Base-by-base conservation (phyloP, 2,329 filamentous ascomycete genomes). In the Alternaria panax region DNA sequence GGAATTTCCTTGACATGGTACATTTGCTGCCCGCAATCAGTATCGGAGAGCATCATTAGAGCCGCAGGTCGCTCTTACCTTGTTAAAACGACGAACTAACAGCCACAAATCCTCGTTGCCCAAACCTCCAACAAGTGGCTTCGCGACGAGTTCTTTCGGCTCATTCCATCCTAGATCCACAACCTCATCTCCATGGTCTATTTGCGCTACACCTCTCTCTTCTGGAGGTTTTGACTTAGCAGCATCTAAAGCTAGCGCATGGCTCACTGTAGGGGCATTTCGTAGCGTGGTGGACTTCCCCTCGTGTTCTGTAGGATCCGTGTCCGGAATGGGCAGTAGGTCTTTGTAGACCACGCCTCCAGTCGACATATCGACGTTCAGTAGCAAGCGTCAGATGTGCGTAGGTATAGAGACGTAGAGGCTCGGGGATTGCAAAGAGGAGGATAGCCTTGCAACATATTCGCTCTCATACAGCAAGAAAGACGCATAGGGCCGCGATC, bases 41-140 rank as follows among this genome's bases (percentile, higher is more conserved):
- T 51, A 46, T 14, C 8, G 4, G 4, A 40, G 7, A 7, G 2
- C 27, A 27, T 2, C 20, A 1, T 14, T 28, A 18, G 14, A 12
- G 7, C 32, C 1, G 8, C 9, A 38, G 7, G 2, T 16, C 12
- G 7, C 12, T 24, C 58, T 56, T 69, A 86, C 87, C 82, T 92
- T 92, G 74, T 93, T 88, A 75, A 93, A 93, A 1, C 91, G 83
- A 24, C 91, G 82, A 28, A 92, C 80, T 18, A 93, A 79, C 48
- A 91, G 80, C 88, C 90, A 93, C 0, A 92, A 77, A 62, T 92
- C 88, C 38, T 93, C 89, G 63, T 93, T 93, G 12, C 82, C 81
- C 59, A 93, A 74, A 0, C 90, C 89, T 1, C 88, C 87, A 0
- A 92, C 87, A 11, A 93, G 80, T 0, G 86, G 88, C 27, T 79